These are phyloP conservation scores for Blastobotrys serpentis DNA, from an alignment of 1,139 yeast genomes.

Conservation along the genomic window DNA sequence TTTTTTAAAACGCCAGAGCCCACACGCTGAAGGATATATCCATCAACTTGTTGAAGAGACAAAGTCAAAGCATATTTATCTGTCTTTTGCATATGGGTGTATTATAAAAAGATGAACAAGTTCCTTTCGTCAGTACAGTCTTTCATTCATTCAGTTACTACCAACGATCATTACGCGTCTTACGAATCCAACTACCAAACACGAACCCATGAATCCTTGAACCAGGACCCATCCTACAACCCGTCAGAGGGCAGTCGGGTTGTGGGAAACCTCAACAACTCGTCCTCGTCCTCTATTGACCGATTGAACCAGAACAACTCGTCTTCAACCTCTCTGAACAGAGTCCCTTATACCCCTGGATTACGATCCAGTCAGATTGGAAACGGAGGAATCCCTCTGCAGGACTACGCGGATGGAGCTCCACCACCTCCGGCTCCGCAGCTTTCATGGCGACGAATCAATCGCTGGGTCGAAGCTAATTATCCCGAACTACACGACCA, in stretches of 20 bases:
- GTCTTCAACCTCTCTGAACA: constrained; percentile 34
- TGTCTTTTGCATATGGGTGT: background rate
- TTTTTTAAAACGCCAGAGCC: background rate
- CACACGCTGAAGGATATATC: background rate
- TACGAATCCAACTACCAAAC: constrained; percentile 41
- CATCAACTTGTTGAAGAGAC: no score
- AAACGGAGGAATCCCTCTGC: constrained; percentile 46
- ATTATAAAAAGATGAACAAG: constrained; percentile 30
- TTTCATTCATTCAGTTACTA: constrained; percentile 60
- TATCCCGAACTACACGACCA: constrained; percentile 79
- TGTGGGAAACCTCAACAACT: constrained; percentile 23
- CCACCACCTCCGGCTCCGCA: constrained; percentile 73
- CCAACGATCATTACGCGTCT: constrained; percentile 64
- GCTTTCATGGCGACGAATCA: constrained; percentile 73
- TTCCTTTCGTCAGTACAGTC: constrained; percentile 41
- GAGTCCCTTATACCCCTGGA: constrained; percentile 39
- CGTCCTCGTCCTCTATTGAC: constrained; percentile 26
- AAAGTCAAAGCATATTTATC: background rate
- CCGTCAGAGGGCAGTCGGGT: constrained; percentile 23
- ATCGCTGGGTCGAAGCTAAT: constrained; percentile 69
- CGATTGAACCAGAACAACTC: constrained; percentile 17
- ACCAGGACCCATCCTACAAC: constrained; percentile 18
- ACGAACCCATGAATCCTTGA: constrained; percentile 10
- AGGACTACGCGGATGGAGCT: constrained; percentile 48
- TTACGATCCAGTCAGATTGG: constrained; percentile 39